Conservation (phyloP, 2,329 filamentous ascomycete genomes). For the Colletotrichum trifolii region DNA sequence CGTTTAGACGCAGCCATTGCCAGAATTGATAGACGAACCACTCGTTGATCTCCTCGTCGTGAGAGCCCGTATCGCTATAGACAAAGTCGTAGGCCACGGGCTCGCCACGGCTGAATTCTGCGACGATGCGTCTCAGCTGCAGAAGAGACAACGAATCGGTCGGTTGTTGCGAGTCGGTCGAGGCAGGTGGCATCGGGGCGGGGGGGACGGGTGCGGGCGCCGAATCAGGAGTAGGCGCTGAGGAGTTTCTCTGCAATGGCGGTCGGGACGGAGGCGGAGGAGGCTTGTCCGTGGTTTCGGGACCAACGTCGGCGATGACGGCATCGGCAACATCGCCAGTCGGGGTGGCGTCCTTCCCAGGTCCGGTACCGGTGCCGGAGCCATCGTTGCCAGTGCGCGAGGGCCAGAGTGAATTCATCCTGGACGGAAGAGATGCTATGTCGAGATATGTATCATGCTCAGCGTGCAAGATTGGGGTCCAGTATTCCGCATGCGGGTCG, state of each 20-base stretch:
- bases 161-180: conserved; percentile 52
- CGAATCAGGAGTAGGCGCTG: conserved; percentile 37
- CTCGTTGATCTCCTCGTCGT: conserved; percentile 92
- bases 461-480: background rate
- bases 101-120: conserved; percentile 77
- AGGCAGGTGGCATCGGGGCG: conserved; percentile 37
- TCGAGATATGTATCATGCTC: conserved; percentile 27
- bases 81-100: conserved; percentile 86
- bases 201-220: conserved; percentile 37
- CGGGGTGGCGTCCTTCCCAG: conserved; percentile 36
- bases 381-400: conserved; percentile 50
- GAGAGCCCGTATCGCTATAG: conserved; percentile 77
- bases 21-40: conserved; percentile 95
- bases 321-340: conserved; percentile 55
- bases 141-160: conserved; percentile 80
- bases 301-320: conserved; percentile 50
- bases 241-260: conserved; percentile 42
- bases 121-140: conserved; percentile 78
- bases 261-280: conserved; percentile 46
- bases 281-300: conserved; percentile 50
- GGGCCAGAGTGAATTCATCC: conserved; percentile 59
- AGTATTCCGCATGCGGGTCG: background rate
- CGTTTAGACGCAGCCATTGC: conserved; percentile 82
- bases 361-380: conserved; percentile 39
- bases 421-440: conserved; percentile 37